phyloP scores from a whole-genome alignment of 2,329 filamentous ascomycete genomes.

The Ceratocystis albifundus region DNA sequence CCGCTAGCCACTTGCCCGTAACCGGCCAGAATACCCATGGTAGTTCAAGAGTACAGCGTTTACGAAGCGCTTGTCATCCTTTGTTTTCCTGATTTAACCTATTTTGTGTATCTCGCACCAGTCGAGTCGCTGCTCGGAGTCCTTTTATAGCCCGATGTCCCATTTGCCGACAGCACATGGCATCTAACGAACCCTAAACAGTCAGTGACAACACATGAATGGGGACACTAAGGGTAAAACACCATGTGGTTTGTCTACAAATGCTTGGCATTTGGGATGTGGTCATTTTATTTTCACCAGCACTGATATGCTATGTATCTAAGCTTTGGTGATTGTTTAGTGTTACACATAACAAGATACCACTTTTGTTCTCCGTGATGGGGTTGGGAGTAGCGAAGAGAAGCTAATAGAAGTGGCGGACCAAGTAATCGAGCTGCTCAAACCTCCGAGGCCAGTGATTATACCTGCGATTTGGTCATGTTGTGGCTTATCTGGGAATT shows the following conservation, averaged over 20 bases:
- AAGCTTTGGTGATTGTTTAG: neutral
- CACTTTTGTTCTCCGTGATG: neutral
- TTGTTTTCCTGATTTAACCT: neutral
- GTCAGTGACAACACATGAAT: neutral
- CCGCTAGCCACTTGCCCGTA: no score
- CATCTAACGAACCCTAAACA: neutral
- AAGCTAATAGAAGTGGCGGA: neutral
- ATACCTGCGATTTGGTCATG: neutral
- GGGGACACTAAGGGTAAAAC: neutral
- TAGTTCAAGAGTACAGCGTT: no score
- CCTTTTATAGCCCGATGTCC: neutral
- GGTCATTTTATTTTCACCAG: neutral
- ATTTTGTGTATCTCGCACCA: neutral
- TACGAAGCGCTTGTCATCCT: no score
- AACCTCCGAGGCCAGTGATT: neutral
- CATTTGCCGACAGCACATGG: neutral
- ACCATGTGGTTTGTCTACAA: neutral
- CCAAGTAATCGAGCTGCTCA: neutral
- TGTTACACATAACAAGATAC: conserved; percentile 4
- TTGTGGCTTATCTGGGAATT: neutral
- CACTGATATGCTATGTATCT: neutral
- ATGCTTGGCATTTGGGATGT: neutral
- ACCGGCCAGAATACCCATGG: no score
- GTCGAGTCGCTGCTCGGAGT: neutral
- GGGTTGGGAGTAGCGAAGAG: neutral